phyloP scores from a whole-genome alignment of 2,329 filamentous ascomycete species.

The Aspergillus jensenii region DNA sequence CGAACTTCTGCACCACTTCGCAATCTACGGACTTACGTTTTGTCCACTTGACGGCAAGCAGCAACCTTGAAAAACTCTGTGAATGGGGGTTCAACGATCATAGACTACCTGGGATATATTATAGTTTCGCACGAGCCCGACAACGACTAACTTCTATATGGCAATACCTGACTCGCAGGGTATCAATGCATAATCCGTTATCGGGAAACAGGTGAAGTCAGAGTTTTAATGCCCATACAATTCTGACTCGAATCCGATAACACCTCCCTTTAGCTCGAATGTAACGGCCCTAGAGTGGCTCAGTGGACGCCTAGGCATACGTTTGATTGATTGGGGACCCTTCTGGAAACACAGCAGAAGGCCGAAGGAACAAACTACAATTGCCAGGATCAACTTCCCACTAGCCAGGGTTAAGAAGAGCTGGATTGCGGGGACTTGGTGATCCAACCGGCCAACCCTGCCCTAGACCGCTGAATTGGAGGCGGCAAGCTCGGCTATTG shows the following conservation, averaged over 20 bases:
- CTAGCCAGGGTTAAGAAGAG: no score
- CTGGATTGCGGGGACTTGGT: no score
- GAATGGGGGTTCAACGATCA: background rate
- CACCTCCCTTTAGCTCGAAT: background rate
- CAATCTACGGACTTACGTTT: background rate
- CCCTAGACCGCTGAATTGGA: background rate
- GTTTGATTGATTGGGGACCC: background rate
- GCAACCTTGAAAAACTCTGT: background rate
- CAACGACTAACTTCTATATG: no score
- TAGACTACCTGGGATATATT: no score
- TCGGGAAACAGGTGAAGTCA: no score
- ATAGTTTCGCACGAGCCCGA: no score
- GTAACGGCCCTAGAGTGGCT: background rate
- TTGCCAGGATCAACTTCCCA: no score
- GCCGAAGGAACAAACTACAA: background rate
- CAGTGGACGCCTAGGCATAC: background rate
- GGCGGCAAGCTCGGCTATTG: background rate
- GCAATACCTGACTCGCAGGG: no score
- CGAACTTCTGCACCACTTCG: background rate
- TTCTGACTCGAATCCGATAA: background rate
- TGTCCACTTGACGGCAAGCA: background rate
- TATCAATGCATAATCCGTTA: no score
- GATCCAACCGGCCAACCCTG: no score
- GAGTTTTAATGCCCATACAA: no score
- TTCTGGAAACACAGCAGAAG: conserved; percentile 6